Conservation (phyloP, 495 filamentous ascomycete genomes). For the Xanthoparmelia taractica region DNA sequence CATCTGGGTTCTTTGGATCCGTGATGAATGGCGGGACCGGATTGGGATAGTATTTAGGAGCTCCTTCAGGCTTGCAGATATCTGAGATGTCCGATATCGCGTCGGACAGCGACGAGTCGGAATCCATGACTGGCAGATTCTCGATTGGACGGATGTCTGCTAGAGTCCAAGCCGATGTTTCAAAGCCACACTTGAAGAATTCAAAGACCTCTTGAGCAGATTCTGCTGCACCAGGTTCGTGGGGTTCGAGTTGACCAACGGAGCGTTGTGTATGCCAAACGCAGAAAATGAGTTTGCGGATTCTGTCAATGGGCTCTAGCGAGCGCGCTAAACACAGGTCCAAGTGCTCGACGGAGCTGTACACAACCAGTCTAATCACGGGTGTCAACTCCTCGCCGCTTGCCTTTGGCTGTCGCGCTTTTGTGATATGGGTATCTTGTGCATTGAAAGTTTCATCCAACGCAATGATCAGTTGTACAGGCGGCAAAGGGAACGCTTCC, state of each 20-base stretch:
- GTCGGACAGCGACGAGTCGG: conserved; percentile 21
- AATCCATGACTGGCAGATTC: conserved; percentile 20
- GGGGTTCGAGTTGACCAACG: conserved; percentile 43
- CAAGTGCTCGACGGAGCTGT: conserved; percentile 51
- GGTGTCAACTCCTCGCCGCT: conserved; percentile 39
- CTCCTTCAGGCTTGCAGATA: conserved; percentile 9
- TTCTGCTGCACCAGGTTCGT: conserved; percentile 39
- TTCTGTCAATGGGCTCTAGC: conserved; percentile 33
- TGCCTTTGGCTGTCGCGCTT: conserved; percentile 39
- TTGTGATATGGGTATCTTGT: conserved; percentile 35
- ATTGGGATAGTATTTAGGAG: conserved; percentile 20
- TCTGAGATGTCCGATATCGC: conserved; percentile 15
- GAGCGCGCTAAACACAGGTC: conserved; percentile 41
- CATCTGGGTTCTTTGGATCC: conserved; percentile 1
- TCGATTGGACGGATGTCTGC: conserved; percentile 38
- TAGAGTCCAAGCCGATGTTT: conserved; percentile 37
- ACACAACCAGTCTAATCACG: conserved; percentile 46
- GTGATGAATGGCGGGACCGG: conserved; percentile 1
- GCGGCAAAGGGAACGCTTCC: conserved; percentile 34
- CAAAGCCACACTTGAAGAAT: conserved; percentile 33
- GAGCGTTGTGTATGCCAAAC: conserved; percentile 36
- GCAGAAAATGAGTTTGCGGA: conserved; percentile 37
- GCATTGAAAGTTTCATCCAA: conserved; percentile 44
- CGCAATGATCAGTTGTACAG: conserved; percentile 45
- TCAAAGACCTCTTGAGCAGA: conserved; percentile 40